Percentiles rank a stretch among this genome's conserved stretches.
phyloP scores from a whole-genome alignment of 2,329 filamentous ascomycete genomes.

The Geosmithia putterillii region DNA sequence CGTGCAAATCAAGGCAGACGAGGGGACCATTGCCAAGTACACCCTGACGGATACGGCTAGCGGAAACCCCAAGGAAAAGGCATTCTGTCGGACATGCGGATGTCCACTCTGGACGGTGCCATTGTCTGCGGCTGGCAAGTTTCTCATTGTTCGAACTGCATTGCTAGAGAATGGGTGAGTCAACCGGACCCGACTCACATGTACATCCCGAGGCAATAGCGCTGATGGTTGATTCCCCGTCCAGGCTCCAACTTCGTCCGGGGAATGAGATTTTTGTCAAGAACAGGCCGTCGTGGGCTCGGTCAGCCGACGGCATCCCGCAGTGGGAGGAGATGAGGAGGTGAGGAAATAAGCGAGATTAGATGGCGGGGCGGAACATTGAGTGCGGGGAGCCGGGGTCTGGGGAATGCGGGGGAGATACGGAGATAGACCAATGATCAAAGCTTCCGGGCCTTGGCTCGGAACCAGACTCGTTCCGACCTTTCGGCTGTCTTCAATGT shows the following conservation, averaged over 20 bases:
- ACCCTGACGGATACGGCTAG: conserved; percentile 1
- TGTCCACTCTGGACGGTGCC: conserved; percentile 1
- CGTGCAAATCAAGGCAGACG: conserved; percentile 4
- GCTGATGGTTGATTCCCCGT: no score
- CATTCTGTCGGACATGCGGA: conserved; percentile 1
- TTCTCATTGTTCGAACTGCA: conserved; percentile 10
- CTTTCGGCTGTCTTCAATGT: no score
- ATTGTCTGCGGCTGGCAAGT: conserved; percentile 9
- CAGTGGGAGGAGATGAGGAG: conserved; percentile 15
- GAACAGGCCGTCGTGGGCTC: conserved; percentile 12
- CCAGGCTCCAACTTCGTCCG: conserved; percentile 8
- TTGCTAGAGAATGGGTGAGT: conserved; percentile 12
- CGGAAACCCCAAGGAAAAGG: conserved; percentile 1
- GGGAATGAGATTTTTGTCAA: conserved; percentile 15
- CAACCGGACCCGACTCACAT: not conserved
- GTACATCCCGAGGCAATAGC: no score
- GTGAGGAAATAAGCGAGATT: no score
- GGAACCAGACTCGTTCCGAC: no score
- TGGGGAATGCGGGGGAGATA: no score
- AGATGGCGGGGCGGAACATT: no score
- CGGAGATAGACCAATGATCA: no score
- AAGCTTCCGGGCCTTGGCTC: no score
- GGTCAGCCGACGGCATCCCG: conserved; percentile 6
- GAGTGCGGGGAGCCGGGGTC: no score
- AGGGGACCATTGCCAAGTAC: conserved; percentile 2